phyloP scores from a whole-genome alignment of 2,329 filamentous ascomycete species.

The Pestalotiopsis sp. region DNA sequence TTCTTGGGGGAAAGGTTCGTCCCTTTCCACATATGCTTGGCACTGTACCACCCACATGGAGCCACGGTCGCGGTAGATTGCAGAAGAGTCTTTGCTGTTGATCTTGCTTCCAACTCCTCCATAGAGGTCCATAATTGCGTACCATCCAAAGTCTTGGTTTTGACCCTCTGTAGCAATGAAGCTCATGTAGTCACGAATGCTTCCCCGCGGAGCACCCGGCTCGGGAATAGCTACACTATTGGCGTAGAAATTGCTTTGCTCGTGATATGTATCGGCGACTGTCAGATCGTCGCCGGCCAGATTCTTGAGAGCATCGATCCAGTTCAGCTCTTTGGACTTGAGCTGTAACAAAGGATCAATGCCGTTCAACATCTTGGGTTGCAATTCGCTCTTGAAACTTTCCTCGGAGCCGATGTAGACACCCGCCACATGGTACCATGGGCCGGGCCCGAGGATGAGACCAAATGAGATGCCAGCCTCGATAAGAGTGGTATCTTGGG shows the following conservation, averaged over 20 bases:
- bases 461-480: constrained; percentile 32
- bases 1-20: constrained; percentile 17
- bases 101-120: constrained; percentile 36
- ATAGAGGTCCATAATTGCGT: constrained; percentile 33
- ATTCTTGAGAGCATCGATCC: constrained; percentile 21
- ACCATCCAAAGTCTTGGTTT: constrained; percentile 27
- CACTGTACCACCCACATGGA: constrained; percentile 35
- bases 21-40: constrained; percentile 20
- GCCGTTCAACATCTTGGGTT: constrained; percentile 24
- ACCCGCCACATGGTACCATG: constrained; percentile 19
- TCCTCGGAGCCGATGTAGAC: constrained; percentile 31
- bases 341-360: constrained; percentile 15
- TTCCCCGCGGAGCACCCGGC: constrained; percentile 23
- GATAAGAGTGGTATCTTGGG: constrained; percentile 28
- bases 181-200: constrained; percentile 25
- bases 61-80: constrained; percentile 30
- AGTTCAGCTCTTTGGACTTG: constrained; percentile 18
- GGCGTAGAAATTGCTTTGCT: constrained; percentile 33
- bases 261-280: constrained; percentile 12
- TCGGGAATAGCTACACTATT: constrained; percentile 34
- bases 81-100: constrained; percentile 16
- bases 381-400: constrained; percentile 25
- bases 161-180: constrained; percentile 18
- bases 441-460: constrained; percentile 27
- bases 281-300: constrained; percentile 18